Conservation (phyloP, 2,329 filamentous ascomycete genomes). For the Onygenales sp. region DNA sequence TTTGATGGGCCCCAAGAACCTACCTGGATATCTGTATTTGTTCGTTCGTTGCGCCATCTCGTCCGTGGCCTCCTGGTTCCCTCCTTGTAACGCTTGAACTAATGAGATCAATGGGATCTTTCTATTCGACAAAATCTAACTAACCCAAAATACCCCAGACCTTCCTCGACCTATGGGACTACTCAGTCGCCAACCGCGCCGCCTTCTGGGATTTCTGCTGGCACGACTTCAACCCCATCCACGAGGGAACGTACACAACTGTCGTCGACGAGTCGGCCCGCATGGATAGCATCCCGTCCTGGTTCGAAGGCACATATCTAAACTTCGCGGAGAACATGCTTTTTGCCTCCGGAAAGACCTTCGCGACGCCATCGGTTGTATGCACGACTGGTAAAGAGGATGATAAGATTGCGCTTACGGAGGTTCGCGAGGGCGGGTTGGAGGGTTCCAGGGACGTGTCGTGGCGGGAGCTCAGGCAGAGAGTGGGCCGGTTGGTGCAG, state of each 20-base stretch:
- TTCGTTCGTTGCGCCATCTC: too few relatives aligned
- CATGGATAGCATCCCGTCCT: slow-evolving; percentile 62
- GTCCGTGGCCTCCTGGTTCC: too few relatives aligned
- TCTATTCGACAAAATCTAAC: too few relatives aligned
- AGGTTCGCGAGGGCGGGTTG: slow-evolving; percentile 39
- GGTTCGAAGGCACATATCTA: slow-evolving; percentile 65
- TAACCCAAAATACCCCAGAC: slow-evolving; percentile 33
- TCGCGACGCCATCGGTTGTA: slow-evolving; percentile 35
- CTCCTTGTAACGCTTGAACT: too few relatives aligned
- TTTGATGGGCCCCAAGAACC: too few relatives aligned
- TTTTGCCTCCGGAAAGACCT: slow-evolving; percentile 39
- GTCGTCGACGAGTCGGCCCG: slow-evolving; percentile 61
- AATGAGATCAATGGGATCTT: too few relatives aligned
- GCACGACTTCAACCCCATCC: slow-evolving; percentile 49
- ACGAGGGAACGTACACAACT: slow-evolving; percentile 48
- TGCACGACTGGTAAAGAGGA: slow-evolving; percentile 60
- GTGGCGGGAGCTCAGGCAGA: slow-evolving; percentile 56
- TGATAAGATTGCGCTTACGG: slow-evolving; percentile 58
- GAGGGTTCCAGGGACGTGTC: slow-evolving; percentile 43
- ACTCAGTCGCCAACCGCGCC: slow-evolving; percentile 52
- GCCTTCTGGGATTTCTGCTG: slow-evolving; percentile 61
- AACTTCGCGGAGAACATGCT: slow-evolving; percentile 79
- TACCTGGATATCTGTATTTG: too few relatives aligned
- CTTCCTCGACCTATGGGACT: slow-evolving; percentile 61
- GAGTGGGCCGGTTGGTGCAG: slow-evolving; percentile 51